Percentiles rank a stretch among this genome's conserved stretches.
Evolutionary conservation across 164 flowering plant species (phyloP).

Genomic region (Stephania yunnanensis): DNA sequence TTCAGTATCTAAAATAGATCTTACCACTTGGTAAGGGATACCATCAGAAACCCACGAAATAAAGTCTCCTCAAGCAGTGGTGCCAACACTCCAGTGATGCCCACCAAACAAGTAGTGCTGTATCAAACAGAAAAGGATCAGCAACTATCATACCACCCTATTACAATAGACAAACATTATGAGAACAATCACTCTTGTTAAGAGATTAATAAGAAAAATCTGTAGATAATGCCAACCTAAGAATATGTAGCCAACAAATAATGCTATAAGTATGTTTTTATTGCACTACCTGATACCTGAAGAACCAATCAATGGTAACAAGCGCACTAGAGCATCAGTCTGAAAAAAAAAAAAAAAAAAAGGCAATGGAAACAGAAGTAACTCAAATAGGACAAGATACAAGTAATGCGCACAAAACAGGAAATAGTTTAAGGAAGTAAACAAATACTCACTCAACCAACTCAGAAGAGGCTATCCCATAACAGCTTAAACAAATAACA

Average conservation of each 20-base stretch:
- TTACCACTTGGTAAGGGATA: slow-evolving; percentile 86
- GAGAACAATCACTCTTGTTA: background rate
- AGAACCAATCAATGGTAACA: slow-evolving; percentile 92
- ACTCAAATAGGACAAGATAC: background rate
- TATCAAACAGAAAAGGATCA: slow-evolving; percentile 16
- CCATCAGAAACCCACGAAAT: slow-evolving; percentile 92
- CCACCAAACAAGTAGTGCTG: slow-evolving; percentile 83
- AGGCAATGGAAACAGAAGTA: background rate
- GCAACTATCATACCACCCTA: slow-evolving; percentile 4
- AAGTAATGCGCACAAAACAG: background rate
- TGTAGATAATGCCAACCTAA: background rate
- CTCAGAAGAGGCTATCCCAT: background rate
- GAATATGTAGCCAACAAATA: background rate
- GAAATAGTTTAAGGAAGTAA: background rate
- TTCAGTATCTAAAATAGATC: slow-evolving; percentile 4
- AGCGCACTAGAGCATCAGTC: slow-evolving; percentile 83
- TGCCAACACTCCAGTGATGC: slow-evolving; percentile 83
- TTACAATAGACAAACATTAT: background rate
- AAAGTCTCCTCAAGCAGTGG: slow-evolving; percentile 90
- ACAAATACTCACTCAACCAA: background rate
- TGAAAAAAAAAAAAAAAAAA: slow-evolving; percentile 34
- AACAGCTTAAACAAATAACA: background rate
- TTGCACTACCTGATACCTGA: slow-evolving; percentile 67
- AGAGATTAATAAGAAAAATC: background rate
- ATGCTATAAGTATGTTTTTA: background rate